Conservation (phyloP, 78 protist species). For the Reticulomyxa filosa region DNA sequence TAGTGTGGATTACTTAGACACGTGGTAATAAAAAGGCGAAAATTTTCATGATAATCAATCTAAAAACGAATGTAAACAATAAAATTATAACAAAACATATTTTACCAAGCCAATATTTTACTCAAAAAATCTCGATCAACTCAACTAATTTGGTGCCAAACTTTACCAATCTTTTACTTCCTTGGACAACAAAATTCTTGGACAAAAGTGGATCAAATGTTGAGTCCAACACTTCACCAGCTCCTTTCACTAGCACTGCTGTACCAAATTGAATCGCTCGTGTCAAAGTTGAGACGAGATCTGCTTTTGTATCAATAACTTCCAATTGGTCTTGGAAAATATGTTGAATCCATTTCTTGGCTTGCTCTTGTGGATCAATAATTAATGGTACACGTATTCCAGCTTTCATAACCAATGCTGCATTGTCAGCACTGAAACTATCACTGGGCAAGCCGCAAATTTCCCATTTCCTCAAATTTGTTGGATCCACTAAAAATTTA, state of each 20-base stretch:
- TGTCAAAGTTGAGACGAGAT: background rate
- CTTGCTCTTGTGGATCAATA: slow-evolving; percentile 76
- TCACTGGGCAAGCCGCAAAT: slow-evolving; percentile 59
- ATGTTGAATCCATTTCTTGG: slow-evolving; percentile 50
- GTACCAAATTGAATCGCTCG: slow-evolving; percentile 45
- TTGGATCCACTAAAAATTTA: slow-evolving; percentile 13
- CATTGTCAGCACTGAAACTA: slow-evolving; percentile 50
- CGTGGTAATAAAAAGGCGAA: slow-evolving; percentile 56
- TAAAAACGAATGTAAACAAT: slow-evolving; percentile 5
- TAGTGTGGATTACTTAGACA: slow-evolving; percentile 55
- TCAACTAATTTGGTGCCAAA: too few species aligned
- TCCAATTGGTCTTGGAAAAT: slow-evolving; percentile 32
- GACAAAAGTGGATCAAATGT: slow-evolving; percentile 48
- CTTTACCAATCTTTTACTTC: slow-evolving; percentile 22
- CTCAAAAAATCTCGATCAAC: too few species aligned
- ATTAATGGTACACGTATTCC: slow-evolving; percentile 68
- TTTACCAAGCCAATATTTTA: too few species aligned
- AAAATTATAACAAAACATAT: too few species aligned
- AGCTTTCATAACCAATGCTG: slow-evolving; percentile 48
- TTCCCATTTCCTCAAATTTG: slow-evolving; percentile 49
- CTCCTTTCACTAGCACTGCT: slow-evolving; percentile 53
- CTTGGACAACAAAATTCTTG: slow-evolving; percentile 9
- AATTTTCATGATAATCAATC: slow-evolving; percentile 46
- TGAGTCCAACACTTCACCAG: slow-evolving; percentile 43
- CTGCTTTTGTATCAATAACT: background rate